Percentiles rank a stretch among this genome's conserved stretches.
phyloP scores from a whole-genome alignment of 2,329 filamentous ascomycete species.

The Passalora sequoiae region DNA sequence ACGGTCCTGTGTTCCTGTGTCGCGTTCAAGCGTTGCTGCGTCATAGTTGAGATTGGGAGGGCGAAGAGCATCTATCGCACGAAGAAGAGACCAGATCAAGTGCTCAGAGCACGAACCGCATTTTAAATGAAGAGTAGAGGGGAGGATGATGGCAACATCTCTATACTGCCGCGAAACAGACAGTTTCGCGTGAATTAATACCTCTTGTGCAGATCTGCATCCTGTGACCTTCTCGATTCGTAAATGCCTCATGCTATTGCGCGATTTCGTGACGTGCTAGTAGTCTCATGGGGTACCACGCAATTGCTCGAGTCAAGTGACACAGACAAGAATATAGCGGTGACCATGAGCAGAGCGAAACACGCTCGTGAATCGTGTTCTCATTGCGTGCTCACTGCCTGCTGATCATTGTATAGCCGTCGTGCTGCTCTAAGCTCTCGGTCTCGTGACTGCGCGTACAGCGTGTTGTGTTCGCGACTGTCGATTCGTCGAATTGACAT shows the following conservation, averaged over 20 bases:
- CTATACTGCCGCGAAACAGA: not conserved
- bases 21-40: not conserved
- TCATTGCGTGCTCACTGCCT: too few relatives aligned
- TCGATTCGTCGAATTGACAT: too few relatives aligned
- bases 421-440: too few relatives aligned
- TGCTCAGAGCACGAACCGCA: not conserved
- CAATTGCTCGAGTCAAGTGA: too few relatives aligned
- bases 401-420: too few relatives aligned
- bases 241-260: constrained; percentile 8
- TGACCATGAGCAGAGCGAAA: too few relatives aligned
- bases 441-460: too few relatives aligned
- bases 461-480: too few relatives aligned
- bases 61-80: constrained; percentile 2
- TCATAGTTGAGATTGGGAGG: constrained; percentile 2
- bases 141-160: constrained; percentile 9
- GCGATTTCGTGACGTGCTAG: constrained; percentile 5
- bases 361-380: too few relatives aligned
- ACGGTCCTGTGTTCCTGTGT: not conserved
- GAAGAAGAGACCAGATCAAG: not conserved
- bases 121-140: not conserved
- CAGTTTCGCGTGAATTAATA: constrained; percentile 2
- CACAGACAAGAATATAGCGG: too few relatives aligned
- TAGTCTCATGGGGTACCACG: too few relatives aligned
- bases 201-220: not conserved
- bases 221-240: not conserved